These are phyloP conservation scores for Leishmania mexicana DNA, from an alignment of 208 protist genomes.

Conservation along the genomic window DNA sequence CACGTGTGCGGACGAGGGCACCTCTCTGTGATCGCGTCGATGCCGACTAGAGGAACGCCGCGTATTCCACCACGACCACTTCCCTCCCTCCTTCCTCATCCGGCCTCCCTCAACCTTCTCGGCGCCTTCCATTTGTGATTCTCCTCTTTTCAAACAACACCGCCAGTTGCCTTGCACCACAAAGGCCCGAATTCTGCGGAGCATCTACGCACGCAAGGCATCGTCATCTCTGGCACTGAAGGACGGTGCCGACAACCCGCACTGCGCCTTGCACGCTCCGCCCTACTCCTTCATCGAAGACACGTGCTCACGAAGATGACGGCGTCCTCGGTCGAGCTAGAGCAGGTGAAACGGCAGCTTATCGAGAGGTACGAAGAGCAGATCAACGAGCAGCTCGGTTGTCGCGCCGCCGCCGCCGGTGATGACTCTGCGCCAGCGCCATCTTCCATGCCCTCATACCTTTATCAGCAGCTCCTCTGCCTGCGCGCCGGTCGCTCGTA, in stretches of 20 bases:
- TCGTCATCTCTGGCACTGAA: background rate
- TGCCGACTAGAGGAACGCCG: background rate
- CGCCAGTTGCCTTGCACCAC: background rate
- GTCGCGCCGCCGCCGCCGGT: background rate
- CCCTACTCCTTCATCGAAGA: background rate
- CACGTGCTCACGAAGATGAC: background rate
- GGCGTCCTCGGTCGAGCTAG: conserved; percentile 10
- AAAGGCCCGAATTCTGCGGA: background rate
- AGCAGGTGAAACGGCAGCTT: conserved; percentile 27
- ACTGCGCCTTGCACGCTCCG: background rate
- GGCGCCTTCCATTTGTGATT: background rate
- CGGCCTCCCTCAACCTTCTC: background rate
- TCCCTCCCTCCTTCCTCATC: background rate
- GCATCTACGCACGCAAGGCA: background rate
- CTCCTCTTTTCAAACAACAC: background rate
- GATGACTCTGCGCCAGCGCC: background rate
- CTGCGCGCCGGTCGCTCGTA: conserved; percentile 30
- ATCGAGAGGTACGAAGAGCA: conserved; percentile 22
- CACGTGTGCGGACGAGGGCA: background rate
- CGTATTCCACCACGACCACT: background rate
- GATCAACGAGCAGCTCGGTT: conserved; percentile 1
- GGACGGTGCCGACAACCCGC: background rate
- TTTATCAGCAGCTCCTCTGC: conserved; percentile 50
- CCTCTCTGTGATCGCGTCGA: background rate
- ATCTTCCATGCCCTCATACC: conserved; percentile 21